phyloP scores from a whole-genome alignment of 306 rosid species.

The apple (Malus domestica) region DNA sequence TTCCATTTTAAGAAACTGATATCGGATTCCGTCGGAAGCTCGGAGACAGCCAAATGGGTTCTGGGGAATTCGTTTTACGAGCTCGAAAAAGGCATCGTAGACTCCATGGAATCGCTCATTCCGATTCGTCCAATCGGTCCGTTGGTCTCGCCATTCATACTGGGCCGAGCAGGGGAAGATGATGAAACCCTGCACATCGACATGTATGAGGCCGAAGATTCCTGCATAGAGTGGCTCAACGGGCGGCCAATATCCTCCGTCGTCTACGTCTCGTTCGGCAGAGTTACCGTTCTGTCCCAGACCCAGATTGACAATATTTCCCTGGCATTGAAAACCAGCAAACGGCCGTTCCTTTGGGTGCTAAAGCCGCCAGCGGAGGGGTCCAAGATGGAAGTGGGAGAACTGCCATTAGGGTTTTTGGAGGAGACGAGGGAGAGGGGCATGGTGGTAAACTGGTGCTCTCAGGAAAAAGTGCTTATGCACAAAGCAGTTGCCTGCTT shows the following conservation, averaged over 20 bases:
- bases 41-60: slow-evolving; percentile 44
- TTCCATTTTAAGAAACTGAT: not conserved
- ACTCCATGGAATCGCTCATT: slow-evolving; percentile 26
- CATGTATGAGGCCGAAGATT: slow-evolving; percentile 45
- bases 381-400: not conserved
- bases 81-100: slow-evolving; percentile 40
- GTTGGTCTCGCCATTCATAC: slow-evolving; percentile 35
- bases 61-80: slow-evolving; percentile 42
- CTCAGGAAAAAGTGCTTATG: slow-evolving; percentile 51
- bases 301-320: slow-evolving; percentile 35
- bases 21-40: not conserved
- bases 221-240: slow-evolving; percentile 43
- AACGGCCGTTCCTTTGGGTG: slow-evolving; percentile 54
- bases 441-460: slow-evolving; percentile 48
- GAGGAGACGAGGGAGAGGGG: slow-evolving; percentile 33
- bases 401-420: slow-evolving; percentile 21
- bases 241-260: slow-evolving; percentile 25
- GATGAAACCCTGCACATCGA: slow-evolving; percentile 8
- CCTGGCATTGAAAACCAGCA: slow-evolving; percentile 30
- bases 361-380: slow-evolving; percentile 23
- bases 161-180: slow-evolving; percentile 42
- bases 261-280: slow-evolving; percentile 49
- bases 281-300: slow-evolving; percentile 29
- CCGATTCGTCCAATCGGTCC: slow-evolving; percentile 46
- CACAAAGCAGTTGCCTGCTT: slow-evolving; percentile 53